Percentiles rank a stretch among this genome's conserved stretches.
These are phyloP conservation scores for Globisporangium polare DNA, from an alignment of 352 stramenopile genomes.

Conservation along the genomic window DNA sequence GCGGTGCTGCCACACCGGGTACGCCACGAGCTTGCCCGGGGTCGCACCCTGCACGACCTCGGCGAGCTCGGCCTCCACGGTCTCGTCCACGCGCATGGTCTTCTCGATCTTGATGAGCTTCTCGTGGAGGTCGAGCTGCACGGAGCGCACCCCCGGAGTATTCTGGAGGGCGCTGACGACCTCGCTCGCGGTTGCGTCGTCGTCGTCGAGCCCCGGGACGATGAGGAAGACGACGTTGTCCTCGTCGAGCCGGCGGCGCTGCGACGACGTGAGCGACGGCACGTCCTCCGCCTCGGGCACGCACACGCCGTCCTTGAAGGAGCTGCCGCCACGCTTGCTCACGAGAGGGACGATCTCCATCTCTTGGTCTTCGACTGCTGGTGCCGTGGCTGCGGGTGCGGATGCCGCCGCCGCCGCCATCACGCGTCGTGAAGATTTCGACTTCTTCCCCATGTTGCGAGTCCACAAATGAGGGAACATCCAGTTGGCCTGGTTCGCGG, in stretches of 20 bases:
- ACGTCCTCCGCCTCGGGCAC: constrained; percentile 65
- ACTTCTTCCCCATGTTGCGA: constrained; percentile 11
- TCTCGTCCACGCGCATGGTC: constrained; percentile 29
- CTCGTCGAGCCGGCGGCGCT: constrained; percentile 37
- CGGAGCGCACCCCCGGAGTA: constrained; percentile 30
- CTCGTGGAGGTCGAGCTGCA: constrained; percentile 60
- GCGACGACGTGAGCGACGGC: constrained; percentile 65
- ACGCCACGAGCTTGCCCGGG: constrained; percentile 45
- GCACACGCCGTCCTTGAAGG: constrained; percentile 42
- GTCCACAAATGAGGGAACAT: constrained; percentile 13
- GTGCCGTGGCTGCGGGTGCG: not conserved
- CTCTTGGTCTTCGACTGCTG: constrained; percentile 2
- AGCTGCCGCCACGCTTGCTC: constrained; percentile 3
- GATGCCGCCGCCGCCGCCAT: not conserved
- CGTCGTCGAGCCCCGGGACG: constrained; percentile 38
- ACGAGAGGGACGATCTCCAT: constrained; percentile 15
- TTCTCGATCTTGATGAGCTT: constrained; percentile 70
- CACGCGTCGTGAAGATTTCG: not conserved
- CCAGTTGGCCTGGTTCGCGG: not conserved
- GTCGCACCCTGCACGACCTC: constrained; percentile 51
- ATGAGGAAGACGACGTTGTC: constrained; percentile 73
- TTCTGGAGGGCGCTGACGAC: constrained; percentile 33
- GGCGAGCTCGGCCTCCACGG: constrained; percentile 46
- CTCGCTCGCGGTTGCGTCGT: constrained; percentile 19
- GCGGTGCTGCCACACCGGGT: constrained; percentile 80